phyloP scores from a whole-genome alignment of 2,329 filamentous ascomycete species.

The Thelonectria discophora region DNA sequence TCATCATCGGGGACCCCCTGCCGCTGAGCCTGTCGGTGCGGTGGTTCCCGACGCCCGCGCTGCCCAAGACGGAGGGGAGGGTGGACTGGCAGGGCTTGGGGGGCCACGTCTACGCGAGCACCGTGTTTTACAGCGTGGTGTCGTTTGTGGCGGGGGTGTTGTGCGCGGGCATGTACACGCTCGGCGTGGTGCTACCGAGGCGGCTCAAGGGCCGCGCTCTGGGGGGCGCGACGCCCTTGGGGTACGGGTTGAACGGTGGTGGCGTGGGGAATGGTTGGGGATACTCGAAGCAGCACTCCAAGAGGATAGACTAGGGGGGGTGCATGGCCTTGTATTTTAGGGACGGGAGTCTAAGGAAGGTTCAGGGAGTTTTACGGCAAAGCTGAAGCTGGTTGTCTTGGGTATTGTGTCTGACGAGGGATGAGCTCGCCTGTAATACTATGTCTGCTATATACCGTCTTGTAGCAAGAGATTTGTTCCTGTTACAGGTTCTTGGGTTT shows the following conservation, averaged over 20 bases:
- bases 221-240: constrained; percentile 66
- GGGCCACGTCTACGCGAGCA: constrained; percentile 70
- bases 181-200: constrained; percentile 66
- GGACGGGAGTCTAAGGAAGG: constrained; percentile 34
- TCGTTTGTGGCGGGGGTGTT: constrained; percentile 66
- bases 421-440: constrained; percentile 24
- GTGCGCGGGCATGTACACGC: constrained; percentile 66
- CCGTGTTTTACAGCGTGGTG: constrained; percentile 68
- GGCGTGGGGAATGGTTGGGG: constrained; percentile 67
- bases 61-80: constrained; percentile 73
- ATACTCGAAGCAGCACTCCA: constrained; percentile 54
- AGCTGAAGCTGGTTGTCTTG: constrained; percentile 14
- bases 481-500: constrained; percentile 51
- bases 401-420: constrained; percentile 19
- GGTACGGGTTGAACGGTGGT: constrained; percentile 58
- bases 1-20: constrained; percentile 88
- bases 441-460: constrained; percentile 8
- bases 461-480: constrained; percentile 1
- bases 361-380: constrained; percentile 28
- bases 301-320: constrained; percentile 56
- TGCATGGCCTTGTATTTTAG: constrained; percentile 32
- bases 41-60: constrained; percentile 82
- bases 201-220: constrained; percentile 60
- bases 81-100: constrained; percentile 73
- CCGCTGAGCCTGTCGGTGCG: constrained; percentile 81